These are phyloP conservation scores for Argentina anserina DNA, from an alignment of 306 rosid species.

Conservation along the genomic window DNA sequence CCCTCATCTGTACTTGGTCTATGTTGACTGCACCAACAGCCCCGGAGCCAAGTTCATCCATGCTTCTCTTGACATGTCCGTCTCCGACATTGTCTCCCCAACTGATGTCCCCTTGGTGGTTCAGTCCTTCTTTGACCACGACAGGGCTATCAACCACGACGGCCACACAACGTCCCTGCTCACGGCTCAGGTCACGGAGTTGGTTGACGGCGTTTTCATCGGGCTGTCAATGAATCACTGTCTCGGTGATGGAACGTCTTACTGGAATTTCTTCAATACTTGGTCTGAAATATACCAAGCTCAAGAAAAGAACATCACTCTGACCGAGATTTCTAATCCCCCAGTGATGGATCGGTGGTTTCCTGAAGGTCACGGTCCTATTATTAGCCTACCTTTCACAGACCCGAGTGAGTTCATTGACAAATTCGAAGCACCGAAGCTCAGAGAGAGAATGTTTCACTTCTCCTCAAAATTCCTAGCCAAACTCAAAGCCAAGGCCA, in stretches of 20 bases:
- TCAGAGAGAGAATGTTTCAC: constrained; percentile 57
- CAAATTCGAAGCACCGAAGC: constrained; percentile 30
- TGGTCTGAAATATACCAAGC: constrained; percentile 57
- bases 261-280: constrained; percentile 57
- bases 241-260: constrained; percentile 52
- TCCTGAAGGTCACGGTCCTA: constrained; percentile 36
- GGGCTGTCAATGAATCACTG: constrained; percentile 59
- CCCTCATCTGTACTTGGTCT: constrained; percentile 29
- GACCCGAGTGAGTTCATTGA: constrained; percentile 38
- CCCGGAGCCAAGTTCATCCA: constrained; percentile 49
- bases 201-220: constrained; percentile 56
- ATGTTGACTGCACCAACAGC: constrained; percentile 36
- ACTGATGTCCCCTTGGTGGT: constrained; percentile 43
- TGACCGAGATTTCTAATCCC: constrained; percentile 5
- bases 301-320: not conserved
- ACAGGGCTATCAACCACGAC: constrained; percentile 52
- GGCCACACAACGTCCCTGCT: constrained; percentile 53
- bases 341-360: constrained; percentile 49
- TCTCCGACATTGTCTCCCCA: constrained; percentile 53
- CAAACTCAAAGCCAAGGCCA: constrained; percentile 55
- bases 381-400: constrained; percentile 42
- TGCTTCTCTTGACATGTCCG: constrained; percentile 36
- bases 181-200: constrained; percentile 49
- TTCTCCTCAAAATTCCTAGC: constrained; percentile 47
- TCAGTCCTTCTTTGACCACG: constrained; percentile 52